Evolutionary conservation across 1,284 basidiomycete genomes (phyloP), one percentile per base, ranked within the genome.

Genomic region (Marasmius fiardii): DNA sequence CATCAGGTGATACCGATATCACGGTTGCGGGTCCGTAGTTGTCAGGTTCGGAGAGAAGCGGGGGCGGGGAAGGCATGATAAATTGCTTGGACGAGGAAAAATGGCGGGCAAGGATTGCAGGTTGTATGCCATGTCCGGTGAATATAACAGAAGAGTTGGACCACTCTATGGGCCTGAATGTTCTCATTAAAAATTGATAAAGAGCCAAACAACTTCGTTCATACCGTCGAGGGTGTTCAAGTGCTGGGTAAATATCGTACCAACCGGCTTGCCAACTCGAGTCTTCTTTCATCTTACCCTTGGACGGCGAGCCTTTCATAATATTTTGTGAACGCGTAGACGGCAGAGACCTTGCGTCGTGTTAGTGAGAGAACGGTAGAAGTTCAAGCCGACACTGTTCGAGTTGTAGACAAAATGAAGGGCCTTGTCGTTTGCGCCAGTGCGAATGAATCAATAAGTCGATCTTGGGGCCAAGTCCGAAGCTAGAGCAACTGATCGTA

Each of bases 11-110:
- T 23, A 82, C 74, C 7, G 80, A 77, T 51, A 92, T 80, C 16
- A 86, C 67, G 2, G 78, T 79, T 0, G 89, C 85, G 8, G 89
- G 81, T 16, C 77, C 77, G 64, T 83, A 90, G 0, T 76, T 72
- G 5, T 67, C 57, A 4, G 81, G 72, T 0, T 78, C 70, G 20
- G 71, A 65, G 14, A 72, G 58, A 39, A 88, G 69, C 10, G 74
- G 76, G 14, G 73, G 60, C 1, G 86, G 83, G 4, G 82, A 78
- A 0, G 75, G 77, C 7, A 91, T 63, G 1, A 70, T 61, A 61
- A 90, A 90, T 57, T 84, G 80, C 51, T 77, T 82, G 11, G 82
- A 81, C 1, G 86, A 86, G 7, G 86, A 83, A 62, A 88, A 89
- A 59, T 86, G 80, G 26, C 82, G 79, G 16, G 77, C 88, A n/a